Percentiles rank a stretch among this genome's conserved stretches.
These are phyloP conservation scores for Lodderomyces beijingensis DNA, from an alignment of 1,139 yeast genomes.

Conservation along the genomic window DNA sequence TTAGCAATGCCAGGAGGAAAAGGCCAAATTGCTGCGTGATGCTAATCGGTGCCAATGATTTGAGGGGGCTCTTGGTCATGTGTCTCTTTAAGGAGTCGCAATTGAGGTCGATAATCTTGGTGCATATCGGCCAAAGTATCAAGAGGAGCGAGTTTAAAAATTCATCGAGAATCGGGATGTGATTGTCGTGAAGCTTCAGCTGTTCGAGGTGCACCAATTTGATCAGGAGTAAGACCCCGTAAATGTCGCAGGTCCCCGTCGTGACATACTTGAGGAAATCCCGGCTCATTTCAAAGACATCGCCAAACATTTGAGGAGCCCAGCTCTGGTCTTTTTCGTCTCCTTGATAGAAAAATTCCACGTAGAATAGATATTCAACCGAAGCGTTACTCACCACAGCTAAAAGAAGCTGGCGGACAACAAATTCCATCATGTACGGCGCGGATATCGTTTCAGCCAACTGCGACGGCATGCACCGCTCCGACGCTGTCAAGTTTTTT, in stretches of 20 bases:
- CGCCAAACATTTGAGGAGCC: conserved; percentile 50
- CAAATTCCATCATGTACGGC: conserved; percentile 66
- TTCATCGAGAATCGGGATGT: conserved; percentile 69
- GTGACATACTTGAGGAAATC: conserved; percentile 24
- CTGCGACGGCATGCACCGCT: conserved; percentile 58
- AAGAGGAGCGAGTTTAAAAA: conserved; percentile 66
- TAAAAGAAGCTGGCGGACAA: conserved; percentile 67
- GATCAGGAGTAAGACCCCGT: conserved; percentile 75
- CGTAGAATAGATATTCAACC: conserved; percentile 72
- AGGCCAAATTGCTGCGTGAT: conserved; percentile 80
- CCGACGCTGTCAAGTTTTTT: conserved; percentile 34
- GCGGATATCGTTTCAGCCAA: conserved; percentile 76
- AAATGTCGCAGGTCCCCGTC: conserved; percentile 58
- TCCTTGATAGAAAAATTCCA: conserved; percentile 62
- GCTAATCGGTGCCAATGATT: conserved; percentile 49
- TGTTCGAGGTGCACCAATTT: conserved; percentile 65
- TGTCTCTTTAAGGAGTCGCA: conserved; percentile 58
- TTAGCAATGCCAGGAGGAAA: conserved; percentile 67
- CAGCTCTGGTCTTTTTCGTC: conserved; percentile 43
- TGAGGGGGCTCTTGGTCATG: conserved; percentile 17
- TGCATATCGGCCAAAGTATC: conserved; percentile 82
- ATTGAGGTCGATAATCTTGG: conserved; percentile 68
- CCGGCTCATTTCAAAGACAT: conserved; percentile 41
- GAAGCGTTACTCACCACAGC: conserved; percentile 75
- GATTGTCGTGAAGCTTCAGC: conserved; percentile 59